Evolutionary conservation across 2,329 filamentous ascomycete species (phyloP), one percentile per base, ranked within the genome.

Genomic region (Camptophora hylomeconis): DNA sequence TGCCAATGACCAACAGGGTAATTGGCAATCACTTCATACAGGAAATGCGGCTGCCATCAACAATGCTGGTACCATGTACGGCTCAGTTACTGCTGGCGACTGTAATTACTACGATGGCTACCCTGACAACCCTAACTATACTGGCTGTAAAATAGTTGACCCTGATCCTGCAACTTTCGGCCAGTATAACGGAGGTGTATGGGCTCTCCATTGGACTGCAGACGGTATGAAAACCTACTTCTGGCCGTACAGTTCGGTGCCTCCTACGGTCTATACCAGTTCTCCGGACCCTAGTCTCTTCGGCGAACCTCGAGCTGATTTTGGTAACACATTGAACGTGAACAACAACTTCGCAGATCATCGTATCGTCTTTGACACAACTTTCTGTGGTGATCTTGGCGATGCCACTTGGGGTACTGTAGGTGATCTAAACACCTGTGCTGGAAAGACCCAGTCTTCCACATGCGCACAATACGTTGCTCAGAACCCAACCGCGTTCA

Each of bases 161-260:
- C 28, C 15, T 10, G 22, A 31, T 12, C 14, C 30, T 10, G 13
- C 10, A 17, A 54, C 14, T 29, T 74, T 63, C 32, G 72, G 72
- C 19, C 55, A 45, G 7, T 60, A 64, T 1, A 49, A 51, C 3
- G 59, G 51, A 0, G 67, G 77, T 51, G 63, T 84, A 25, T 83
- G 79, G 44, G 78, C 72, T 19, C 69, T 76, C 36, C 74, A 83
- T 52, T 92, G 84, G 80, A 82, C 77, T 2, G 64, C 67, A 16
- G 51, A 67, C 1, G 63, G 64, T 38, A 89, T 95, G 51, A 67
- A 68, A 24, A 63, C 92, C 40, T 93, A 74, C 70, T 8, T 7
- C 11, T 69, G 67, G 39, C 40, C 54, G 2, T 53, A 61, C 11
- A 37, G 36, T 9, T 34, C 40, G 3, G 58, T 67, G 17, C 65